phyloP scores from a whole-genome alignment of 2,329 filamentous ascomycete genomes.

The Magnaporthiopsis rhizophila region DNA sequence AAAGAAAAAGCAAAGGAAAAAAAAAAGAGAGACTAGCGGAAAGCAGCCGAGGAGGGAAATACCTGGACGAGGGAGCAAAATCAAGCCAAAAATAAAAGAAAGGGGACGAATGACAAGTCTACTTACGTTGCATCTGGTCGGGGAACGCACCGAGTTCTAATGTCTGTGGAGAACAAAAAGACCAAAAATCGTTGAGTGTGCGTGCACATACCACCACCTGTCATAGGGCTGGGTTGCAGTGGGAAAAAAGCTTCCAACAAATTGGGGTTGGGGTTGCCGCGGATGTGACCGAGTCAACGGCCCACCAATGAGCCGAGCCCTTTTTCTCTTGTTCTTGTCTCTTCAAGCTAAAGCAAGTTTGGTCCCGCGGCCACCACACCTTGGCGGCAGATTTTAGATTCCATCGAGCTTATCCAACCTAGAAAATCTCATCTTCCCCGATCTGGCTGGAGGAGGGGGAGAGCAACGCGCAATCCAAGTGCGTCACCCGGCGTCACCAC shows the following conservation, averaged over 20 bases:
- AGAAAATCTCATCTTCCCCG: neutral
- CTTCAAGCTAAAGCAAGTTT: neutral
- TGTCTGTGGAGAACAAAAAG: neutral
- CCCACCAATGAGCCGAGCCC: no score
- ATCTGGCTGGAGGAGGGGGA: neutral
- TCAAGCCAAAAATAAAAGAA: no score
- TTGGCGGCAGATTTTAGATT: neutral
- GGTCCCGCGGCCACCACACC: neutral
- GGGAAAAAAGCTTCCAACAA: no score
- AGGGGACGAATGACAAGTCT: neutral
- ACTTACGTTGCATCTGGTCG: neutral
- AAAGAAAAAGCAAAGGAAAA: slow-evolving; percentile 7
- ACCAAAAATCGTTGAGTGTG: no score
- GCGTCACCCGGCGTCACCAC: neutral
- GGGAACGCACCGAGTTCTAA: neutral
- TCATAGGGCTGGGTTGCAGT: no score
- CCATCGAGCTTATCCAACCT: neutral
- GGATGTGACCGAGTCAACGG: neutral
- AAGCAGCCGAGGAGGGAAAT: no score
- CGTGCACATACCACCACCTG: neutral
- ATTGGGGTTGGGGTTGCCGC: no score
- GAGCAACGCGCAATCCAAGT: neutral
- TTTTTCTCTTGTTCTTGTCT: neutral
- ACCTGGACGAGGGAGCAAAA: neutral
- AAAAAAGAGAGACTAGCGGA: slow-evolving; percentile 1